Evolutionary conservation across 495 filamentous ascomycete genomes (phyloP).

Genomic region (Glonium stellatum): DNA sequence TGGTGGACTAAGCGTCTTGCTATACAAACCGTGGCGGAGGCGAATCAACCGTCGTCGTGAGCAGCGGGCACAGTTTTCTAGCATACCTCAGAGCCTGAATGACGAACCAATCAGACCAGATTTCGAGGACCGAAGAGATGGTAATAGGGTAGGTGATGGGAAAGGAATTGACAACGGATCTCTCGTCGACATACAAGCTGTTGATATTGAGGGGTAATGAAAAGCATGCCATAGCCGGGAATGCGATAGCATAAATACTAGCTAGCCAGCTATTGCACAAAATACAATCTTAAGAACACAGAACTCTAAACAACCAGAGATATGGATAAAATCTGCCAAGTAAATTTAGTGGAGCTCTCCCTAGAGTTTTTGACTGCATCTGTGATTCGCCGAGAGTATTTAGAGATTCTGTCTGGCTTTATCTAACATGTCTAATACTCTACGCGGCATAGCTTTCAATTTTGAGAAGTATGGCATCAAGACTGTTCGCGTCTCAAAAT

Average conservation of each 20-base stretch:
- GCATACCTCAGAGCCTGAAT: conserved; percentile 2
- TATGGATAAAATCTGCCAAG: too few species aligned
- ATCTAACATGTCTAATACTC: too few species aligned
- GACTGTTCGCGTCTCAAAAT: too few species aligned
- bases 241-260: background rate
- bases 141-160: background rate
- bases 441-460: too few species aligned
- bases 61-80: conserved; percentile 12
- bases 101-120: background rate
- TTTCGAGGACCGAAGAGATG: background rate
- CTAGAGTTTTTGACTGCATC: too few species aligned
- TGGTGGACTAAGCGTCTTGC: conserved; percentile 60
- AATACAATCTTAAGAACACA: too few species aligned
- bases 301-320: too few species aligned
- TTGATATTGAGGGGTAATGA: background rate
- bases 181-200: background rate
- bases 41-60: conserved; percentile 44
- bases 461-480: too few species aligned
- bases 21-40: conserved; percentile 72
- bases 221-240: background rate
- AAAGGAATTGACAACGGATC: background rate
- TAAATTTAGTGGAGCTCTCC: too few species aligned
- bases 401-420: too few species aligned
- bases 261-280: background rate
- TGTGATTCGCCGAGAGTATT: too few species aligned